Evolutionary conservation across 192 early-diverging fungal genomes (phyloP), one percentile per base, ranked within the genome.

Genomic region (Allomyces javanicus): DNA sequence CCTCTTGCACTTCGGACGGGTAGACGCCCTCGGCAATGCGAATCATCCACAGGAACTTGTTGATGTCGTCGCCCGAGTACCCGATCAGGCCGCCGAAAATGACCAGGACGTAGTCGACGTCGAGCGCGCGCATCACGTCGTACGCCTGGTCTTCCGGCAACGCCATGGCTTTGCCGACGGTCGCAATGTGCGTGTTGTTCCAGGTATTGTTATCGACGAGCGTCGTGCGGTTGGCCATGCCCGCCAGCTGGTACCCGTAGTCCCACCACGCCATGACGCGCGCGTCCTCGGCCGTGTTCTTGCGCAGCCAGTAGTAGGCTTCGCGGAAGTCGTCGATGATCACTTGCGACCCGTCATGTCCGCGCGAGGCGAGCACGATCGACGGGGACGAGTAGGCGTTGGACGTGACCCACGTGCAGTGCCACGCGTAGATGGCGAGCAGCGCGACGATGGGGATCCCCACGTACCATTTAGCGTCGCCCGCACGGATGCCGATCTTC

Each of bases 1-100:
- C 68, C 75, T 99, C 97, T 66, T 77, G 86, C 65, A 99, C 79
- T n/a, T 94, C 85, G 62, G 96, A 85, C 0, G 97, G 97, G 73
- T 88, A 99, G 3, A 99, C 91, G 21, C 93, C 93, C 76, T 95
- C 90, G 0, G 90, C 93, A 73, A 99, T 99, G 64, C 97, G 86
- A 66, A 98, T 88, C 97, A 99, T 99, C 97, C 97, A 99, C 77
- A 99, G 69, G 79, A 96, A 99, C 79, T 99, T 99, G 84, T 99
- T 99, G 79, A 99, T 94, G 74, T 99, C 97, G 76, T 99, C 97
- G 23, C 97, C 97, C 24, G 91, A 93, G 74, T 99, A 99, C 9
- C 96, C 97, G 63, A 99, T 79, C 62, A 92, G 81, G 0, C 87
- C 94, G 66, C 97, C 97, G 76, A 98, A 99, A 62, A 99, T 87